A percentile compares a stretch with the other conserved stretches of the same genome.
phyloP scores from a whole-genome alignment of 2,329 filamentous ascomycete species.

The Neopestalotiopsis sp. region DNA sequence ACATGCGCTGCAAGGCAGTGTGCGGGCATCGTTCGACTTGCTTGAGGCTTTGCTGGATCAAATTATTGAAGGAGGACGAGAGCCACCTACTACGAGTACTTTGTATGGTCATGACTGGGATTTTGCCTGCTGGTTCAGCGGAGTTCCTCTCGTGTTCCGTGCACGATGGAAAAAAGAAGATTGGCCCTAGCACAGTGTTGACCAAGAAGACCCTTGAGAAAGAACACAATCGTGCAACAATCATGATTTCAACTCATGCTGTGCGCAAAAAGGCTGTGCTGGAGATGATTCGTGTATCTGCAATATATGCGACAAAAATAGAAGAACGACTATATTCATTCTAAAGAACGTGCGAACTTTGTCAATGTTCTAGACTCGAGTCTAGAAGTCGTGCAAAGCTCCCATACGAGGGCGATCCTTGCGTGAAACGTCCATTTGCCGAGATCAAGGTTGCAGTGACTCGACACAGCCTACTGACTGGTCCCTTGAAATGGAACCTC shows the following conservation, averaged over 20 bases:
- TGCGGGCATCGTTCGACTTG: background rate
- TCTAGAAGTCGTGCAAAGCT: slow-evolving; percentile 1
- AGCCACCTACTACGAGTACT: background rate
- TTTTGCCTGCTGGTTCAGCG: background rate
- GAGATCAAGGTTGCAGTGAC: slow-evolving; percentile 13
- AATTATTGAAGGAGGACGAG: background rate
- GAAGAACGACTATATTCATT: background rate
- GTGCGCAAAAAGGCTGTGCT: background rate
- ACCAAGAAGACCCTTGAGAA: background rate
- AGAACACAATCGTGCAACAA: background rate
- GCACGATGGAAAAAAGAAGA: background rate
- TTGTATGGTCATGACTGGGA: background rate
- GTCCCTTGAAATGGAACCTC: background rate
- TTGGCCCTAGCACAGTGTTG: background rate
- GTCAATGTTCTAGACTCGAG: background rate
- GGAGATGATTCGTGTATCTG: background rate
- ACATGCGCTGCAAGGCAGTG: background rate
- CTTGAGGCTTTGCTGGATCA: background rate
- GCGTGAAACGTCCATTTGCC: background rate
- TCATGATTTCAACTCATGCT: background rate
- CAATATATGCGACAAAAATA: slow-evolving; percentile 6
- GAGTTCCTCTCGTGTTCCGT: background rate
- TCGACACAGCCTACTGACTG: slow-evolving; percentile 2
- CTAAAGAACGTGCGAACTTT: background rate
- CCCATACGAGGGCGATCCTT: slow-evolving; percentile 11